Evolutionary conservation across 306 rosid species (phyloP), one percentile per base, ranked within the genome.

Genomic region (Boehmeria nivea): DNA sequence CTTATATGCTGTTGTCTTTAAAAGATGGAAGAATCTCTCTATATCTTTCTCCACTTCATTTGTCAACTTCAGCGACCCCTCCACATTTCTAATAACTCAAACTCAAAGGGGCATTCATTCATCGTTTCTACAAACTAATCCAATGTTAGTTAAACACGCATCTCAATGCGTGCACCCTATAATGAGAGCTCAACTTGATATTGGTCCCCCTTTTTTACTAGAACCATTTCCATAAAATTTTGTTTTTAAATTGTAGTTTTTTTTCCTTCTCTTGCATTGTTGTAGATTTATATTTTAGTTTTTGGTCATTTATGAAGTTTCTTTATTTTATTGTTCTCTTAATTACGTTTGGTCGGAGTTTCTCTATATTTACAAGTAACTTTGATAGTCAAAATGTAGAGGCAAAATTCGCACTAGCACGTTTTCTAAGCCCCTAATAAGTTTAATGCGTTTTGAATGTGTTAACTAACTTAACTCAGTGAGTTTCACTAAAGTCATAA

Each of bases 101-200:
- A 28, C 34, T 8, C 34, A 28, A 28, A 28, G 8, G 21, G 22
- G 43, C 64, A 59, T 44, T 21, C 38, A 13, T 36, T 38, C 49
- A 19, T 39, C 11, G n/a, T 40, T 15, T 25, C 42, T 49, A 33
- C 40, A 46, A 50, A 40, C 44, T 48, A 61, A 61, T 61, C 44
- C 25, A 47, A 38, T 19, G 14, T 33, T 61, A 50, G 17, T 43
- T 18, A 10, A 1, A 55, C 65, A 63, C 65, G 75, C 75, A 56
- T 70, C 60, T 37, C 64, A 6, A 57, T 57, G 65, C 76, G 61
- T 70, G 60, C 28, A 42, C 57, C 76, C 61, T 43, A 56, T 64
- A 13, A 33, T 50, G 21, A 60, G 47, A 60, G 47, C 42, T 63
- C n/a, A 27, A 42, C 36, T 56, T 31, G 33, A 48, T 23, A 61